Evolutionary conservation across 2,329 filamentous ascomycete genomes (phyloP).

Genomic region (Fusarium burgessii): DNA sequence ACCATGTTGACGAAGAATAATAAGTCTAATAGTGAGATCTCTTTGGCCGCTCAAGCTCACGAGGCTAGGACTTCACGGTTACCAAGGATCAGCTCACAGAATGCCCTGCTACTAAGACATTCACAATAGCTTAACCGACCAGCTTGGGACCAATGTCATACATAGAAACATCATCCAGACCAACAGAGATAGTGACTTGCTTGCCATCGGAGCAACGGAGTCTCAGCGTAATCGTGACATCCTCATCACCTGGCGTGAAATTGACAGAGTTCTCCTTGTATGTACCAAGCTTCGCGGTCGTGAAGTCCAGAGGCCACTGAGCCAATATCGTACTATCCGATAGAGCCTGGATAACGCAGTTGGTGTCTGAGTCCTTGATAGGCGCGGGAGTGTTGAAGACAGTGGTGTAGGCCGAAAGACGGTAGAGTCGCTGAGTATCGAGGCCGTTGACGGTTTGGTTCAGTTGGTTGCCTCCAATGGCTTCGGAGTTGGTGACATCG

Average conservation of each 20-base stretch:
- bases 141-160: neutral
- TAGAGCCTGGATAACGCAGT: neutral
- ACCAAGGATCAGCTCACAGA: rapidly evolving
- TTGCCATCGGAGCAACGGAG: neutral
- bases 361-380: rapidly evolving
- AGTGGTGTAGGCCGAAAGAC: neutral
- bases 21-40: rapidly evolving
- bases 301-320: neutral
- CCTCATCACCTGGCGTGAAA: neutral
- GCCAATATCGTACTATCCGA: rapidly evolving
- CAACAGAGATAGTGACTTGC: neutral
- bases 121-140: neutral
- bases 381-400: neutral
- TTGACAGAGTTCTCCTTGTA: rapidly evolving
- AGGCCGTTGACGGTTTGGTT: slow-evolving; percentile 9
- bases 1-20: neutral
- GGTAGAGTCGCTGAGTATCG: neutral
- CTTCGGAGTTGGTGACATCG: neutral
- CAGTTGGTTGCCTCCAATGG: neutral
- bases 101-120: rapidly evolving
- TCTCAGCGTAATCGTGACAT: neutral
- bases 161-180: slow-evolving; percentile 2
- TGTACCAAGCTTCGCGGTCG: rapidly evolving
- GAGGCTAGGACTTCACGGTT: rapidly evolving
- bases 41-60: rapidly evolving